Evolutionary conservation across 2,329 filamentous ascomycete species (phyloP).

Genomic region (Trichophyton mentagrophytes): DNA sequence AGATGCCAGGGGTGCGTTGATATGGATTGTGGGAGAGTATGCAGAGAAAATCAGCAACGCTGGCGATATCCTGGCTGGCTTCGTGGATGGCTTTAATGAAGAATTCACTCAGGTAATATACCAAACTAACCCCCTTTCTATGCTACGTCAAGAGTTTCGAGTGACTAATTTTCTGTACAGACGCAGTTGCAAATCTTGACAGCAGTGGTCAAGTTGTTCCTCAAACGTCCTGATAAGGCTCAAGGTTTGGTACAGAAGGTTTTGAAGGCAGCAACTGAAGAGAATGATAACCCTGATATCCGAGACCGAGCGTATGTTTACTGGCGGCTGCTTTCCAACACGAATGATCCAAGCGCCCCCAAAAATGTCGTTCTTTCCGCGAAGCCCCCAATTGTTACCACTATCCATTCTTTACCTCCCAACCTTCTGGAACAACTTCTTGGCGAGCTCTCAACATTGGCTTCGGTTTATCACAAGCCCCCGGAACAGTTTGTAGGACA

Average conservation of each 20-base stretch:
- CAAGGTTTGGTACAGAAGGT: slow-evolving; percentile 90
- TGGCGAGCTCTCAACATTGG: slow-evolving; percentile 79
- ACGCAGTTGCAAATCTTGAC: slow-evolving; percentile 97
- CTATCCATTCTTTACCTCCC: slow-evolving; percentile 77
- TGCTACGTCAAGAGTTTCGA: too few species aligned
- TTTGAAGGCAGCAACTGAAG: slow-evolving; percentile 77
- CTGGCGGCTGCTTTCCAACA: slow-evolving; percentile 77
- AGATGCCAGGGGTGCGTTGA: slow-evolving; percentile 74
- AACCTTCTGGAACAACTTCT: slow-evolving; percentile 81
- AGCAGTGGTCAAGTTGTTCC: slow-evolving; percentile 89
- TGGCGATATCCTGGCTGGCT: slow-evolving; percentile 80
- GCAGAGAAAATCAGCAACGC: slow-evolving; percentile 98
- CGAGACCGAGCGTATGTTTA: slow-evolving; percentile 95
- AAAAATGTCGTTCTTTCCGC: slow-evolving; percentile 90
- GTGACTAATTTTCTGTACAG: slow-evolving; percentile 31
- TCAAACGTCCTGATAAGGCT: slow-evolving; percentile 89
- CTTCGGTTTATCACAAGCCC: slow-evolving; percentile 96
- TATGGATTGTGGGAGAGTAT: slow-evolving; percentile 99
- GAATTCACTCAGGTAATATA: slow-evolving; percentile 72
- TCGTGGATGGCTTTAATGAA: slow-evolving; percentile 88
- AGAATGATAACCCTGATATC: slow-evolving; percentile 96
- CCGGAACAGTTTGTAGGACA: slow-evolving; percentile 97
- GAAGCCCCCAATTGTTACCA: slow-evolving; percentile 87
- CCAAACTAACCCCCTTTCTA: neutral
- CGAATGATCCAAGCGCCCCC: slow-evolving; percentile 73